phyloP scores from a whole-genome alignment of 345 rosid species.

The Ailanthus altissimus region DNA sequence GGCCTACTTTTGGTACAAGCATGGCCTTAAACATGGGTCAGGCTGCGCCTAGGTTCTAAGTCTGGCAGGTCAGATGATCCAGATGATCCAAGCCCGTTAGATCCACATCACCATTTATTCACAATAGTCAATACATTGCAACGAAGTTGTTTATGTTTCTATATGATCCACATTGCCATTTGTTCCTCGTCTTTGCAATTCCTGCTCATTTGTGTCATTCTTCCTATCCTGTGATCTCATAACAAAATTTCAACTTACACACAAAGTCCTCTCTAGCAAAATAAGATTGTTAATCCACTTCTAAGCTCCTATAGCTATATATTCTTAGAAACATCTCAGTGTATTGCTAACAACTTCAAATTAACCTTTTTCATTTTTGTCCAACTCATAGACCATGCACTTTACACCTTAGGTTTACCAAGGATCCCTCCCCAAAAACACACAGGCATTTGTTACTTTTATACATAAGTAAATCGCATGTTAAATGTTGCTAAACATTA shows the following conservation, averaged over 20 bases:
- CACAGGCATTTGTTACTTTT: not conserved
- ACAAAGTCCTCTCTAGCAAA: too few species aligned
- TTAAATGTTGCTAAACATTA: slow-evolving; percentile 8
- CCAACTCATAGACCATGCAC: not conserved
- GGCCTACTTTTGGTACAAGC: too few species aligned
- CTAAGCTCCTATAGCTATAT: too few species aligned
- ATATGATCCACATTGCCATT: not conserved
- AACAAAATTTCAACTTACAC: not conserved
- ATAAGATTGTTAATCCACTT: too few species aligned
- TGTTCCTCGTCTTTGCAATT: not conserved
- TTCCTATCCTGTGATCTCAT: not conserved
- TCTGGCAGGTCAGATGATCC: not conserved
- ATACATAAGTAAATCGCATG: not conserved
- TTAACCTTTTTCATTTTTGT: not conserved
- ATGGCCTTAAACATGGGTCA: too few species aligned
- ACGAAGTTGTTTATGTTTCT: not conserved
- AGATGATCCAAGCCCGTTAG: not conserved
- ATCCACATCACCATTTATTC: not conserved
- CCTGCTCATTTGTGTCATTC: not conserved
- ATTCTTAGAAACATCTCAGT: not conserved
- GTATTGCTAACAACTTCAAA: not conserved
- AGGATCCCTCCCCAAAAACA: not conserved
- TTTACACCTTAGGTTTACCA: not conserved
- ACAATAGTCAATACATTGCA: too few species aligned
- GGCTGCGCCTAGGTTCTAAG: not conserved